Conservation (phyloP, 495 filamentous ascomycete species). For the Paragyromitra xinjiangensis region DNA sequence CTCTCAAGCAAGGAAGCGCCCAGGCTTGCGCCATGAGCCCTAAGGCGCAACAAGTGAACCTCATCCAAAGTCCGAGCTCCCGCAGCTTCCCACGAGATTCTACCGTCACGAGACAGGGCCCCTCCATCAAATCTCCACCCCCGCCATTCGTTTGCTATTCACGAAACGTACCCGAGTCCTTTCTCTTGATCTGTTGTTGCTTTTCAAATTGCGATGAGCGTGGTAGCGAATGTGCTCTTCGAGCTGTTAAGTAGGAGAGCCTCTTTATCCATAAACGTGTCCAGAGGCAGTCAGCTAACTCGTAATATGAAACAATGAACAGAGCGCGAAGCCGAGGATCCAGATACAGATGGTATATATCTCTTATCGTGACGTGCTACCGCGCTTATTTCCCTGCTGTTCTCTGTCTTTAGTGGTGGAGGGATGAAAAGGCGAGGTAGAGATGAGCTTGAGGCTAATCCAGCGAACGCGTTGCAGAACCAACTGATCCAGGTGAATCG, state of each 20-base stretch:
- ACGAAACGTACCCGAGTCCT: conserved; percentile 19
- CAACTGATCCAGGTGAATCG: conserved; percentile 69
- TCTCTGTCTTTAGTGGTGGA: neutral
- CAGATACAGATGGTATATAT: conserved; percentile 54
- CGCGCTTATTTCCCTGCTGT: neutral
- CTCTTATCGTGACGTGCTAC: conserved; percentile 14
- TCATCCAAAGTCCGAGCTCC: conserved; percentile 33
- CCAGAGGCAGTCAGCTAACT: conserved; percentile 24
- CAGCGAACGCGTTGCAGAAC: conserved; percentile 34
- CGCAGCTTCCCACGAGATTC: conserved; percentile 33
- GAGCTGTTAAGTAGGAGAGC: conserved; percentile 52
- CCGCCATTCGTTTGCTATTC: conserved; percentile 36
- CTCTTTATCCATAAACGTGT: conserved; percentile 14
- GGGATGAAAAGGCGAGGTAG: neutral
- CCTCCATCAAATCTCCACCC: conserved; percentile 13
- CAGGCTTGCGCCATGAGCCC: conserved; percentile 18
- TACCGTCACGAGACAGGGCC: conserved; percentile 13
- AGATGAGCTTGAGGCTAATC: conserved; percentile 32
- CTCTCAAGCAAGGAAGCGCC: conserved; percentile 5
- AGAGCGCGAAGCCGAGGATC: conserved; percentile 56
- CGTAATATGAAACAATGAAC: conserved; percentile 2
- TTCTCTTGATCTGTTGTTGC: conserved; percentile 21
- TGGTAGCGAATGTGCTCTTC: conserved; percentile 50
- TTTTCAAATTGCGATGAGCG: conserved; percentile 23
- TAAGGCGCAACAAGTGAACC: conserved; percentile 31